These are phyloP conservation scores for Clavispora asparagi DNA, from an alignment of 805 yeast genomes.

Conservation along the genomic window DNA sequence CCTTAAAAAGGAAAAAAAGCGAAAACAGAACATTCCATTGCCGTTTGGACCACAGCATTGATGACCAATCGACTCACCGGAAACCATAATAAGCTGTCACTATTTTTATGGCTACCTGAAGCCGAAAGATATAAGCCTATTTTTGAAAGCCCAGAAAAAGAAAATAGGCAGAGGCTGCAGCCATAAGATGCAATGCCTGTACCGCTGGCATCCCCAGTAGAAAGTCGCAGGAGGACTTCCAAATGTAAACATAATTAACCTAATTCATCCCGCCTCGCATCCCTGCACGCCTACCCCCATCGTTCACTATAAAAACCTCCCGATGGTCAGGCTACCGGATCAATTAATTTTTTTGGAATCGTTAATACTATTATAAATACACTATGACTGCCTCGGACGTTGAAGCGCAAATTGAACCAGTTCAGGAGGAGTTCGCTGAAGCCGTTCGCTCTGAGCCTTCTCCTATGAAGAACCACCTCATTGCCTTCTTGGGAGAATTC, in stretches of 20 bases:
- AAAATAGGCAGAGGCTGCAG: neutral
- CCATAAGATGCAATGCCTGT: neutral
- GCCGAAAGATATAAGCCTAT: no score
- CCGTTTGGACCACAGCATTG: neutral
- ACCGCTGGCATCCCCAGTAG: neutral
- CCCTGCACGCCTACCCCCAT: neutral
- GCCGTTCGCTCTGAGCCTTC: neutral
- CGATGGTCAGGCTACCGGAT: neutral
- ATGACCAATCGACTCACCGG: neutral
- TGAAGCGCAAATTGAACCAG: neutral
- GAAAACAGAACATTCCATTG: neutral
- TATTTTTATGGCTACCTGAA: neutral
- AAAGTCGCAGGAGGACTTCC: neutral
- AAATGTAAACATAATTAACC: neutral
- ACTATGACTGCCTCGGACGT: slow-evolving; percentile 1
- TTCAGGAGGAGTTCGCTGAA: neutral
- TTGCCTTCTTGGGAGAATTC: slow-evolving; percentile 77
- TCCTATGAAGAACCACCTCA: slow-evolving; percentile 15
- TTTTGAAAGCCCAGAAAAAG: neutral
- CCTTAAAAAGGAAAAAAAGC: neutral
- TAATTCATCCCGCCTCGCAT: neutral
- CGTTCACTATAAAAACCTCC: neutral
- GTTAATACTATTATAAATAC: neutral
- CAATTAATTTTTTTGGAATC: neutral
- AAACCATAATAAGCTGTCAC: no score